These are phyloP conservation scores for Xylaria sp. DNA, from an alignment of 2,329 filamentous ascomycete species.

Conservation along the genomic window DNA sequence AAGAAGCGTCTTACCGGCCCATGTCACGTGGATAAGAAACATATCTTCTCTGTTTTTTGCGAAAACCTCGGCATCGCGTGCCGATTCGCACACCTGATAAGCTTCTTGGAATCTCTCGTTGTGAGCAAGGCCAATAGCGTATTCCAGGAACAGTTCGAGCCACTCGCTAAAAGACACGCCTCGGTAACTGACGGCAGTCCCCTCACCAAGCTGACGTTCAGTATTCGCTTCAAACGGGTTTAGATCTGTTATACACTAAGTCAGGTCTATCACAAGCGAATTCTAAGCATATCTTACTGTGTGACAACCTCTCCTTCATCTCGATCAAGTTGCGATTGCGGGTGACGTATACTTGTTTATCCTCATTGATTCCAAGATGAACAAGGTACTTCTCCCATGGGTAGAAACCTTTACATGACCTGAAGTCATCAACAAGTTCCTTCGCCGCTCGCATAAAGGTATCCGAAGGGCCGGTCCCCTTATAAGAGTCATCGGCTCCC, in stretches of 20 bases:
- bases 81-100: constrained; percentile 80
- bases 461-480: constrained; percentile 46
- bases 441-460: constrained; percentile 65
- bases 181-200: constrained; percentile 54
- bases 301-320: constrained; percentile 61
- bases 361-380: constrained; percentile 56
- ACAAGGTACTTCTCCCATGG: constrained; percentile 69
- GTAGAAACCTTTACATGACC: constrained; percentile 67
- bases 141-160: constrained; percentile 90
- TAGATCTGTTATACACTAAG: constrained; percentile 38
- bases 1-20: constrained; percentile 63
- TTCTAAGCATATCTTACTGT: constrained; percentile 49
- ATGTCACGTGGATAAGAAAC: constrained; percentile 77
- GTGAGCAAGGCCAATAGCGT: constrained; percentile 77
- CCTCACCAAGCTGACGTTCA: constrained; percentile 37
- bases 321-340: constrained; percentile 54
- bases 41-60: constrained; percentile 70
- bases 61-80: constrained; percentile 82
- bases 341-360: constrained; percentile 38
- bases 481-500: constrained; percentile 37
- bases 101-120: constrained; percentile 71
- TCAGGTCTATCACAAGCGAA: not conserved
- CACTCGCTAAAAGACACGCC: constrained; percentile 83
- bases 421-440: constrained; percentile 67
- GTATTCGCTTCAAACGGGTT: constrained; percentile 43